A percentile compares a stretch with the other conserved stretches of the same genome.
Evolutionary conservation across 192 early-diverging fungal genomes (phyloP).

Genomic region (Diversispora epigaea): DNA sequence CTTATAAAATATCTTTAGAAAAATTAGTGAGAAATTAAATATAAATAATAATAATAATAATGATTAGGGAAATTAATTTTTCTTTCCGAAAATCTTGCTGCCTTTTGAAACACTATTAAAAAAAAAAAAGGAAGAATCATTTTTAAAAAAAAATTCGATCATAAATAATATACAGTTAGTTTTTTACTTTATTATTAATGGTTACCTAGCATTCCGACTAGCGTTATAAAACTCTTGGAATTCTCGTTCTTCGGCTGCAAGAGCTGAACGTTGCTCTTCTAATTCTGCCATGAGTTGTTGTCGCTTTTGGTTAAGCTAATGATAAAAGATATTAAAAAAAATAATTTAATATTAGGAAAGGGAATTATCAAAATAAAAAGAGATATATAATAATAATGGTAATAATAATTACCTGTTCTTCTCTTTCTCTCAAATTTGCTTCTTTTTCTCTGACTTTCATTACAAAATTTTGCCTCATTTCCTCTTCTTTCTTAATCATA

Average conservation of each 20-base stretch:
- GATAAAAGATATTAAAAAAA: not conserved
- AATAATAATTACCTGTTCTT: conserved; percentile 41
- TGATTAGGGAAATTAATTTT: conserved; percentile 18
- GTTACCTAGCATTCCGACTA: conserved; percentile 13
- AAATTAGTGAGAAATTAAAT: not conserved
- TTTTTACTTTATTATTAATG: not conserved
- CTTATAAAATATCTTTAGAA: not conserved
- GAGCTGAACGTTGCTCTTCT: conserved; percentile 32
- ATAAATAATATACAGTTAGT: not conserved
- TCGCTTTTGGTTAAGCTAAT: conserved; percentile 29
- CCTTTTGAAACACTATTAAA: conserved; percentile 29
- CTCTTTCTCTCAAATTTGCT: conserved; percentile 40
- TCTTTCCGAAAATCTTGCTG: conserved; percentile 33
- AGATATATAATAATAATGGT: not conserved
- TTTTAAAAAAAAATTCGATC: not conserved
- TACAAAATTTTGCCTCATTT: conserved; percentile 63
- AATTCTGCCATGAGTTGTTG: conserved; percentile 34
- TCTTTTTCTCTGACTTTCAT: conserved; percentile 52
- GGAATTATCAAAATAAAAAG: not conserved
- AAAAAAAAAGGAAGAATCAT: not conserved
- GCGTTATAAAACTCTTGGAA: conserved; percentile 31
- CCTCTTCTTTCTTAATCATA: conserved; percentile 74
- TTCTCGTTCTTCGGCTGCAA: conserved; percentile 32
- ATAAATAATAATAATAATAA: conserved; percentile 3
- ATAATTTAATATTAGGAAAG: not conserved